Percentiles rank a stretch among this genome's conserved stretches.
These are phyloP conservation scores for Fusarium siculi DNA, from an alignment of 2,329 filamentous ascomycete genomes.

Conservation along the genomic window DNA sequence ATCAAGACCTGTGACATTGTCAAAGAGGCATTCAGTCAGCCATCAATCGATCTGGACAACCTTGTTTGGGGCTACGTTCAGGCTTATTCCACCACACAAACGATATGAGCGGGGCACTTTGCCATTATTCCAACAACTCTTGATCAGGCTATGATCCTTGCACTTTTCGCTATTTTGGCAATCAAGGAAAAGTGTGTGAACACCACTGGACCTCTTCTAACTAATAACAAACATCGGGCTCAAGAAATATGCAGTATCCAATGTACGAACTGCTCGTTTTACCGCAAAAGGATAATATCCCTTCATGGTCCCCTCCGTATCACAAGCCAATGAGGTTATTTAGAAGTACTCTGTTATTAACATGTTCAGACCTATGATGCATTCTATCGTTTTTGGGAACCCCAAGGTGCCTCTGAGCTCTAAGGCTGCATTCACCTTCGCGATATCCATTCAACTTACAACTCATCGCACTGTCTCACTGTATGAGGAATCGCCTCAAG, in stretches of 20 bases:
- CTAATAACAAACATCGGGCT: neutral
- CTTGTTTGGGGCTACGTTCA: neutral
- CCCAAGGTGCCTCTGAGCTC: constrained; percentile 5
- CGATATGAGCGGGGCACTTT: constrained; percentile 24
- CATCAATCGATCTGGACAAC: constrained; percentile 3
- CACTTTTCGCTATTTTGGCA: constrained; percentile 14
- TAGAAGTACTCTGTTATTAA: neutral
- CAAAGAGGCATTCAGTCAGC: constrained; percentile 21
- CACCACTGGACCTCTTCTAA: neutral
- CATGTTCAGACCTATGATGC: neutral
- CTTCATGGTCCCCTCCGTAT: neutral
- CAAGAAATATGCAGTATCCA: neutral
- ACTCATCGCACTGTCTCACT: constrained; percentile 29
- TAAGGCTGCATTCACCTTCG: constrained; percentile 15
- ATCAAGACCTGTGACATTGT: neutral
- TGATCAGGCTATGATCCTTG: constrained; percentile 23
- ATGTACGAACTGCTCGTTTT: neutral
- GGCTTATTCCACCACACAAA: constrained; percentile 26
- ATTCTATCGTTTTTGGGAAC: neutral
- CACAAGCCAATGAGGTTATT: neutral
- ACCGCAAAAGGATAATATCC: neutral
- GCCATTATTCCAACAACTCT: constrained; percentile 5
- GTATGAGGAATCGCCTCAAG: constrained; percentile 28
- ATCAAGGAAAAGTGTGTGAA: constrained; percentile 3
- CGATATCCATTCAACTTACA: neutral